phyloP scores from a whole-genome alignment of 352 stramenopile species.

The Phytopythium ostracodes region DNA sequence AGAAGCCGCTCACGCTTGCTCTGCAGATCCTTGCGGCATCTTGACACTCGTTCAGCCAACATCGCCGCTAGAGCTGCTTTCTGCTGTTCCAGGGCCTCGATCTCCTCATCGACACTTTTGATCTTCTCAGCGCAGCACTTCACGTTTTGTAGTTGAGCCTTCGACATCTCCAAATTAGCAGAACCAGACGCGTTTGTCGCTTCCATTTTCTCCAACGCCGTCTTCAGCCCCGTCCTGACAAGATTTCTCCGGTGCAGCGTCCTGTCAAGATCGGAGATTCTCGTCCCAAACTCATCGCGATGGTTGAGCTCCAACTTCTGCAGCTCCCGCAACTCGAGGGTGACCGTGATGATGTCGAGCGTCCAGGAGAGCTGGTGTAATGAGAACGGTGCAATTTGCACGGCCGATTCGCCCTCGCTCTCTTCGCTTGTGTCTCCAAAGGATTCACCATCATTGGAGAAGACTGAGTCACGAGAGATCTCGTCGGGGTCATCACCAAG shows the following conservation, averaged over 20 bases:
- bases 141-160: conserved; percentile 17
- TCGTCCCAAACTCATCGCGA: conserved; percentile 19
- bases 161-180: conserved; percentile 4
- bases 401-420: conserved; percentile 13
- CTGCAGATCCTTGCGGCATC: conserved; percentile 34
- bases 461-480: conserved; percentile 3
- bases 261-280: conserved; percentile 24
- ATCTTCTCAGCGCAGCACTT: conserved; percentile 23
- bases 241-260: conserved; percentile 30
- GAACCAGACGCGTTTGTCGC: conserved; percentile 5
- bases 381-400: conserved; percentile 21
- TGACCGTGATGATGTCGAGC: conserved; percentile 48
- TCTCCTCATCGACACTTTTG: conserved; percentile 25
- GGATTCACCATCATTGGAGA: conserved; percentile 33
- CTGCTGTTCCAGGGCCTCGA: conserved; percentile 19
- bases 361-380: conserved; percentile 39
- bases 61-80: conserved; percentile 11
- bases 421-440: conserved; percentile 34
- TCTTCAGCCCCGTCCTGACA: conserved; percentile 13
- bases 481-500: background rate
- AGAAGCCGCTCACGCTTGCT: conserved; percentile 30
- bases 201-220: conserved; percentile 17
- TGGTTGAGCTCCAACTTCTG: conserved; percentile 16
- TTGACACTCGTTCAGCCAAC: conserved; percentile 12
- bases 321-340: conserved; percentile 48